Evolutionary conservation across 1,284 basidiomycete species (phyloP).

Genomic region (Sparassis latifolia): DNA sequence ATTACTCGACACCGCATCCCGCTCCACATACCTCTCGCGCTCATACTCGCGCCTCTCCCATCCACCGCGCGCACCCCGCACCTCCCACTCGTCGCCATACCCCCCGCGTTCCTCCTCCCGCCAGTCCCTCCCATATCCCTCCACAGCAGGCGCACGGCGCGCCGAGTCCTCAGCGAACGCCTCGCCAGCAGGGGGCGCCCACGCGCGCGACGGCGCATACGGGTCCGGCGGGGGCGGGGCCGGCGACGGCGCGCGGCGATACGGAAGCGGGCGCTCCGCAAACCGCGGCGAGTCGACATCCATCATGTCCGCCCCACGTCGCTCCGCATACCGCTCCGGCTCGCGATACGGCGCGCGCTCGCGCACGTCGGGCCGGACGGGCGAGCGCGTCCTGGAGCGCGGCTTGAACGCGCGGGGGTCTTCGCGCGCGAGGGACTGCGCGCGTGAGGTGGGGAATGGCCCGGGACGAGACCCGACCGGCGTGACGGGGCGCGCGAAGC

Average conservation of each 20-base stretch:
- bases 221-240: conserved; percentile 6
- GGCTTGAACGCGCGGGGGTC: conserved; percentile 20
- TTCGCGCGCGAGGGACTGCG: conserved; percentile 22
- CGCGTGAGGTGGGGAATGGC: conserved; percentile 12
- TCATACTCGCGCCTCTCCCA: conserved; percentile 23
- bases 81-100: conserved; percentile 17
- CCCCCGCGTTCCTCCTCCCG: conserved; percentile 16
- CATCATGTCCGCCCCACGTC: conserved; percentile 19
- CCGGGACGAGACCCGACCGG: conserved; percentile 11
- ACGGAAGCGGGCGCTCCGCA: conserved; percentile 13
- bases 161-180: conserved; percentile 13
- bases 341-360: conserved; percentile 17
- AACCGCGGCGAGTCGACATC: conserved; percentile 20
- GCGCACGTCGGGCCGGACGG: conserved; percentile 17
- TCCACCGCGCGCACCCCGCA: conserved; percentile 6
- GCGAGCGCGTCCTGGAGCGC: conserved; percentile 17
- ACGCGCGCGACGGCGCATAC: conserved; percentile 17
- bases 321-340: conserved; percentile 16
- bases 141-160: conserved; percentile 11
- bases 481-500: conserved; percentile 13
- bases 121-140: conserved; percentile 20
- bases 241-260: conserved; percentile 15
- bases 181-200: conserved; percentile 18
- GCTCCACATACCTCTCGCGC: conserved; percentile 17
- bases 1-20: conserved; percentile 14